A percentile compares a stretch with the other conserved stretches of the same genome.
These are phyloP conservation scores for Diaporthe batatas DNA, from an alignment of 2,329 filamentous ascomycete genomes.

Conservation along the genomic window DNA sequence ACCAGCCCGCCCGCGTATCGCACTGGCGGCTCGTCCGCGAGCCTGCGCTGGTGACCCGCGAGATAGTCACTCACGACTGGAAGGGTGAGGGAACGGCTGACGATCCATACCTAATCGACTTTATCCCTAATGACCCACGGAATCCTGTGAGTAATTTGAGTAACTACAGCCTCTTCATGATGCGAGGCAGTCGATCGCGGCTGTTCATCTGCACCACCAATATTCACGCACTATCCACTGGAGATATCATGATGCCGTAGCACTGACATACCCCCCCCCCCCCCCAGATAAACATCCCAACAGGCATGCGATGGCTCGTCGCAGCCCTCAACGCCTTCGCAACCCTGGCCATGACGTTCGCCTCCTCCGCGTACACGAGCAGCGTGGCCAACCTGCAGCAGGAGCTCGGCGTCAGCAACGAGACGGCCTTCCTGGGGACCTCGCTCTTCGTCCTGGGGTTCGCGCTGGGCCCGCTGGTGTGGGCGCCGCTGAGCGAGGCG, in stretches of 20 bases:
- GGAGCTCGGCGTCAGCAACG: constrained; percentile 56
- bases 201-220: too few relatives aligned
- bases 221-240: too few relatives aligned
- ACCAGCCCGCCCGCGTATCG: constrained; percentile 23
- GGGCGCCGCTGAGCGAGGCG: constrained; percentile 72
- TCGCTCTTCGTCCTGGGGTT: constrained; percentile 71
- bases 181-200: too few relatives aligned
- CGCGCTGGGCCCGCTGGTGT: constrained; percentile 67
- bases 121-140: constrained; percentile 34
- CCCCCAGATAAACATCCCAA: constrained; percentile 34
- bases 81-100: constrained; percentile 27
- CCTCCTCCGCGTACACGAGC: constrained; percentile 63
- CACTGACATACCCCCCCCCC: neutral
- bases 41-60: constrained; percentile 4
- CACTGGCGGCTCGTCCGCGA: constrained; percentile 30
- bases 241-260: neutral
- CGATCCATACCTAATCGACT: constrained; percentile 41
- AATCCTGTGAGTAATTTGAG: neutral
- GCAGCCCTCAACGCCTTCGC: constrained; percentile 44
- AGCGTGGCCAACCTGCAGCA: constrained; percentile 55
- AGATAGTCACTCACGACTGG: constrained; percentile 21
- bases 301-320: constrained; percentile 57
- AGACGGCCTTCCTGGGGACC: constrained; percentile 61
- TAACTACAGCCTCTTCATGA: too few relatives aligned
- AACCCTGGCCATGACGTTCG: constrained; percentile 56